These are phyloP conservation scores for Wickerhamiella australiensis DNA, from an alignment of 805 yeast species.

Conservation along the genomic window DNA sequence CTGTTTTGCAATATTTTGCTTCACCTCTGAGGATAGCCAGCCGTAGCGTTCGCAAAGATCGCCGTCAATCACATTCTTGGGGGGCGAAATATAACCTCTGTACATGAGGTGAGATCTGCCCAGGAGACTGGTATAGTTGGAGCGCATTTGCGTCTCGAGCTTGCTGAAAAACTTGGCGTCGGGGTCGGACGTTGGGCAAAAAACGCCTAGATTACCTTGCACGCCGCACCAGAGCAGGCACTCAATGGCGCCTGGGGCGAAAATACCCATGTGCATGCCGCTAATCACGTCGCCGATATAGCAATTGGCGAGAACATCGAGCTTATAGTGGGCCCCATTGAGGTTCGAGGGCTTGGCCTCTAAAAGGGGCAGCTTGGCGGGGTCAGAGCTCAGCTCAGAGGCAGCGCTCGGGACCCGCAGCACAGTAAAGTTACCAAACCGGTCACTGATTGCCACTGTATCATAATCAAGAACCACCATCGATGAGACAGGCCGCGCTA, in stretches of 20 bases:
- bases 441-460: conserved; percentile 75
- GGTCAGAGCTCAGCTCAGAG: conserved; percentile 41
- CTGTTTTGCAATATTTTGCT: neutral
- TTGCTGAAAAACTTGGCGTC: conserved; percentile 50
- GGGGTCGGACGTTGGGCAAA: conserved; percentile 50
- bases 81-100: conserved; percentile 74
- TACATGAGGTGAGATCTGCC: conserved; percentile 58
- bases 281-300: conserved; percentile 61
- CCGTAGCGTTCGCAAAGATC: conserved; percentile 59
- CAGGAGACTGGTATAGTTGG: too few relatives aligned
- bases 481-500: conserved; percentile 54
- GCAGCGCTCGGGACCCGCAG: conserved; percentile 46
- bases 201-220: conserved; percentile 67
- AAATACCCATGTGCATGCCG: conserved; percentile 41
- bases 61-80: conserved; percentile 70
- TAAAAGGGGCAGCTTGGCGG: conserved; percentile 34
- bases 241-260: conserved; percentile 54
- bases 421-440: conserved; percentile 68
- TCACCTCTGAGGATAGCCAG: conserved; percentile 17
- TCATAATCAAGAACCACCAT: conserved; percentile 53
- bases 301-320: conserved; percentile 44
- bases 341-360: conserved; percentile 27
- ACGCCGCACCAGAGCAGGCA: conserved; percentile 59
- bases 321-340: conserved; percentile 37
- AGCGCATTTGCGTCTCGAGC: conserved; percentile 38